A percentile compares a stretch with the other conserved stretches of the same genome.
Conservation (phyloP, 2,329 filamentous ascomycete species). For the Colletotrichum aenigma region DNA sequence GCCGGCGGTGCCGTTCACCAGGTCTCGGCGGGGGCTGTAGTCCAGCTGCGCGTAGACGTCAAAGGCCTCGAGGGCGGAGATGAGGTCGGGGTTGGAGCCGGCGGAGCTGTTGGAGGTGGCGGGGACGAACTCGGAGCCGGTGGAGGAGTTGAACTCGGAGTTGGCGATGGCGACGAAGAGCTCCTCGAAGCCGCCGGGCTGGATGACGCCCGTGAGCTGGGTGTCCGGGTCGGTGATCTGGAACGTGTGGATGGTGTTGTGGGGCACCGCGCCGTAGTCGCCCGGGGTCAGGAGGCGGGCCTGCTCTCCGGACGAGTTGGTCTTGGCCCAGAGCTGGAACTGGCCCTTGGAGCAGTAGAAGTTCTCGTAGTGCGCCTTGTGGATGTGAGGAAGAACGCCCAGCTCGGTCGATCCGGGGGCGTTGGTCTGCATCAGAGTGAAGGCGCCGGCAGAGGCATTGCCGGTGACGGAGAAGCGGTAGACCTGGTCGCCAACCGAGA, state of each 20-base stretch:
- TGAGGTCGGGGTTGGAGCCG: constrained; percentile 29
- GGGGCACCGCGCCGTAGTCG: constrained; percentile 49
- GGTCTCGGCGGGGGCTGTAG: constrained; percentile 42
- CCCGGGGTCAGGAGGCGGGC: constrained; percentile 44
- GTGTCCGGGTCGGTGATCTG: constrained; percentile 51
- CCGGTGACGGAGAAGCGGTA: constrained; percentile 42
- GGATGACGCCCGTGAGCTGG: constrained; percentile 48
- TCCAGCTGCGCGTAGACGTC: constrained; percentile 47
- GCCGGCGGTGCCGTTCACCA: constrained; percentile 44
- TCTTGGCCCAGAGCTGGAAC: constrained; percentile 44
- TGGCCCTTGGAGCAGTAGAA: constrained; percentile 49
- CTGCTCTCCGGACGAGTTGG: constrained; percentile 32
- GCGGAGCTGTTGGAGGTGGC: constrained; percentile 4
- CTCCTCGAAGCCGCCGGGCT: constrained; percentile 52
- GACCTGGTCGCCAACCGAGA: constrained; percentile 1
- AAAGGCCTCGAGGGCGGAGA: constrained; percentile 39
- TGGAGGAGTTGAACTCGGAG: constrained; percentile 36
- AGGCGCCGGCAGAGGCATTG: constrained; percentile 46
- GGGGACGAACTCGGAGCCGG: constrained; percentile 25
- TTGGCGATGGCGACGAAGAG: constrained; percentile 41
- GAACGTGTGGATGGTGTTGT: constrained; percentile 52
- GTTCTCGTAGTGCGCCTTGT: constrained; percentile 48
- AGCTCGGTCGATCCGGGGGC: constrained; percentile 37
- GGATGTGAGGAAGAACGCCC: constrained; percentile 47
- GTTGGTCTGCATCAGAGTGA: constrained; percentile 48